Base-by-base conservation (phyloP, 495 filamentous ascomycete species). In the Cercophora newfieldiana region DNA sequence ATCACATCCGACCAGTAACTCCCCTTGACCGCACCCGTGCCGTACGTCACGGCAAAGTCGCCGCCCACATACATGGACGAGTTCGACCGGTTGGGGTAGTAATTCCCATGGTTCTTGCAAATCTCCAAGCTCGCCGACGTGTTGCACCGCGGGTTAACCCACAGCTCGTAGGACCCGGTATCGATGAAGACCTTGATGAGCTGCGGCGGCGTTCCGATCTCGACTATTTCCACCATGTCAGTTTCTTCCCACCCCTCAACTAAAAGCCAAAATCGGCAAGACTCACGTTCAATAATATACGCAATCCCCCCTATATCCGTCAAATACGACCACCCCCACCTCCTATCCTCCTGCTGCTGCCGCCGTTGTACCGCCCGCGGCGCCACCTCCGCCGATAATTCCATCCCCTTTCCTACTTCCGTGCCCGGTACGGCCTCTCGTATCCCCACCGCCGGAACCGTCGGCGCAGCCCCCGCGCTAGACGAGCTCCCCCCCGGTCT, bases 101-200 rank as follows among this genome's bases (percentile, higher is more conserved):
- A 81, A 60, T 69, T 76, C 24, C 79, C 79, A 47, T 77, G 76
- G 54, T 68, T 76, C 61, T 67, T 70, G 66, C 79, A 81, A 22
- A 79, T 69, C 0, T 66, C 24, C 3, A 66, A 66, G 47, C 74
- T 76, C 7, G 78, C 77, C 19, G 79, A 76, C n/a, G 71, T 71
- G 37, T 63, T 70, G 66, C 79, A 81, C 33, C 71, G 67, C 7
- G 79, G 79, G 30, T 81, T 78, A 3, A 83, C 76, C 72, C 80
- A 80, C 28, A 80, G 72, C 65, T 81, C 77, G 61, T 78, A 82
- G 3, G 80, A 82, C 2, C 81, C 81, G 10, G 81, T 83, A 50
- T 83, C 81, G 58, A 83, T 70, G 25, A 78, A 78, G 7, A 81
- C 73, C 19, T 74, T 76, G 48, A 83, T 68, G 16, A 58, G 70